These are phyloP conservation scores for Ganoderma resinaceum DNA, from an alignment of 1,284 basidiomycete genomes.

Conservation along the genomic window DNA sequence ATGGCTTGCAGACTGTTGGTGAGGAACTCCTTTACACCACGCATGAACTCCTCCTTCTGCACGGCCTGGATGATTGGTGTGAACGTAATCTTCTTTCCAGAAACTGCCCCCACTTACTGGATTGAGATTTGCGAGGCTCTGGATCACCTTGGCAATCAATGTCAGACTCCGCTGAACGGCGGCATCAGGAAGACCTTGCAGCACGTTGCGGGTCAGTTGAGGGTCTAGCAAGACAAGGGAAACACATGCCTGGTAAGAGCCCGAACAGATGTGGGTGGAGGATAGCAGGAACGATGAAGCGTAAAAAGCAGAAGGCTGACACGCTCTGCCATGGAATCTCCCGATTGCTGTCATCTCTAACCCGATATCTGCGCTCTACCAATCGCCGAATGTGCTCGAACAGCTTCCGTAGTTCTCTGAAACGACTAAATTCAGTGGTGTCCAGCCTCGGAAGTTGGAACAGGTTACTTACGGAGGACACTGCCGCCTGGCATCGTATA, in stretches of 20 bases:
- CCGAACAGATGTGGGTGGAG: constrained; percentile 82
- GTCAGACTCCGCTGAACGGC: constrained; percentile 78
- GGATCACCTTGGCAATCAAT: constrained; percentile 79
- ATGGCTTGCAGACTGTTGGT: constrained; percentile 65
- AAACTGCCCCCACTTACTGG: constrained; percentile 51
- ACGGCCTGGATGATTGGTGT: constrained; percentile 49
- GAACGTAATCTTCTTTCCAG: neutral
- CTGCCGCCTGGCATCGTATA: constrained; percentile 72
- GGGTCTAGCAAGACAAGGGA: neutral
- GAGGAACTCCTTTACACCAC: constrained; percentile 71
- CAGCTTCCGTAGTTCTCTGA: constrained; percentile 76
- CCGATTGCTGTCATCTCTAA: constrained; percentile 50
- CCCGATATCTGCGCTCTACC: constrained; percentile 69
- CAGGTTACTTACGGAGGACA: constrained; percentile 72
- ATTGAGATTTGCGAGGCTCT: constrained; percentile 82
- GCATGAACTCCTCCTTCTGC: constrained; percentile 79
- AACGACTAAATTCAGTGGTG: neutral
- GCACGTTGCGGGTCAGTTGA: no score
- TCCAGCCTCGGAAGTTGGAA: neutral
- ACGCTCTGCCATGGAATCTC: constrained; percentile 81
- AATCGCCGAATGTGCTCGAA: constrained; percentile 76
- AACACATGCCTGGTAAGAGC: constrained; percentile 65
- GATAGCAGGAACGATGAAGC: constrained; percentile 85
- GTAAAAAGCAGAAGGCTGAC: constrained; percentile 84
- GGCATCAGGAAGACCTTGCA: constrained; percentile 65